Conservation (phyloP, 129 eudicot genomes). For the Flaveria bidentis region DNA sequence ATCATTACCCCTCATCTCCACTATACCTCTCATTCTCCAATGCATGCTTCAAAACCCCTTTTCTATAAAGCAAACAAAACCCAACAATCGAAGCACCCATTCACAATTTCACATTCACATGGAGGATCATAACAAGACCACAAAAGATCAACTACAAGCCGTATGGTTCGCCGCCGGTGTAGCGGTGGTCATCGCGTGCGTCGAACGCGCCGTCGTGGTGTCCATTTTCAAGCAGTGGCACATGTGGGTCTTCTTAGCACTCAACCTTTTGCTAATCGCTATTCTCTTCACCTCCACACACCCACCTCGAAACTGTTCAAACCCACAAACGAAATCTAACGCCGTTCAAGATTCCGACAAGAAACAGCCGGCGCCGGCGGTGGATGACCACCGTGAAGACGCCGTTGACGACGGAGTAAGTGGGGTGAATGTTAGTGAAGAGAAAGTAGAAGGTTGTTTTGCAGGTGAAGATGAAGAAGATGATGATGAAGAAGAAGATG, state of each 20-base stretch:
- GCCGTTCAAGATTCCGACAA: conserved; percentile 13
- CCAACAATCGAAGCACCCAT: not conserved
- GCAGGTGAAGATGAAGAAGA: conserved; percentile 8
- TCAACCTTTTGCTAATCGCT: conserved; percentile 72
- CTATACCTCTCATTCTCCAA: conserved; percentile 36
- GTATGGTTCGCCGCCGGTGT: conserved; percentile 72
- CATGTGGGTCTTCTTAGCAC: conserved; percentile 59
- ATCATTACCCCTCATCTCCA: conserved; percentile 36
- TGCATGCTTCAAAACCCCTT: conserved; percentile 24
- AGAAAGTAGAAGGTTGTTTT: conserved; percentile 16
- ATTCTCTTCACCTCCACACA: conserved; percentile 70
- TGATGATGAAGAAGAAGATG: conserved; percentile 20
- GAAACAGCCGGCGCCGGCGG: not conserved
- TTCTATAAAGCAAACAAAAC: conserved; percentile 31
- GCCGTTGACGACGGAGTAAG: conserved; percentile 23
- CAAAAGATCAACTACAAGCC: conserved; percentile 55
- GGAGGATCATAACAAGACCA: conserved; percentile 33
- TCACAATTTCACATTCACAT: conserved; percentile 6
- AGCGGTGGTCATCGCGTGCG: conserved; percentile 62
- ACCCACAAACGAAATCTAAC: conserved; percentile 22
- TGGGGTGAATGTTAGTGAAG: conserved; percentile 18
- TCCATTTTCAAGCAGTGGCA: conserved; percentile 65
- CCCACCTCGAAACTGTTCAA: conserved; percentile 21
- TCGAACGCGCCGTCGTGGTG: conserved; percentile 68
- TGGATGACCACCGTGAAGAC: conserved; percentile 14